Conservation (phyloP, 805 yeast species). For the Yarrowia sp. region DNA sequence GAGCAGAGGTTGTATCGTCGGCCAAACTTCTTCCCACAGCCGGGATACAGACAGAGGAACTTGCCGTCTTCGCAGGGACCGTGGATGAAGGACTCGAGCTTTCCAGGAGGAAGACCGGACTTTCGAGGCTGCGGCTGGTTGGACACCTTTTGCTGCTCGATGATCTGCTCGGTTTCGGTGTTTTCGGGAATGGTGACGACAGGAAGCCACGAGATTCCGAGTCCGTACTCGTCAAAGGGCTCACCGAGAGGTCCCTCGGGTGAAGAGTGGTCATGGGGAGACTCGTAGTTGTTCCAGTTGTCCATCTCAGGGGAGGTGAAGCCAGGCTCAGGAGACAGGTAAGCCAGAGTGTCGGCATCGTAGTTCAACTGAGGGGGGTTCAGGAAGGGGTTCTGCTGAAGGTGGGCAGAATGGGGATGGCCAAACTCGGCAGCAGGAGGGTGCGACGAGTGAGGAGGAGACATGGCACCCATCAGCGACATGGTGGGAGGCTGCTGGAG, state of each 20-base stretch:
- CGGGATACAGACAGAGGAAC: constrained; percentile 75
- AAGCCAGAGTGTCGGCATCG: constrained; percentile 34
- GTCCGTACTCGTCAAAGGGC: constrained; percentile 36
- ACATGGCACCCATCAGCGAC: constrained; percentile 35
- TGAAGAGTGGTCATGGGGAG: constrained; percentile 15
- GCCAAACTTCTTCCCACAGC: constrained; percentile 83
- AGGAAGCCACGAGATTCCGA: constrained; percentile 50
- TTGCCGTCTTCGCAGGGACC: constrained; percentile 78
- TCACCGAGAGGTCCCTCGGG: constrained; percentile 27
- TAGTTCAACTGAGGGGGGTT: constrained; percentile 34
- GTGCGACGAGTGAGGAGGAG: constrained; percentile 35
- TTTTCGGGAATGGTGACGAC: constrained; percentile 50
- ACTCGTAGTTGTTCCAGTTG: constrained; percentile 36
- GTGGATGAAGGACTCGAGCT: constrained; percentile 78
- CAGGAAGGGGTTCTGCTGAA: constrained; percentile 29
- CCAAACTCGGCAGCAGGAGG: constrained; percentile 32
- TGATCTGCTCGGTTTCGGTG: constrained; percentile 46
- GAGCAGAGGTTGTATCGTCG: constrained; percentile 91
- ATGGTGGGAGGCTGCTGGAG: constrained; percentile 34
- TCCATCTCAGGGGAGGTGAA: constrained; percentile 37
- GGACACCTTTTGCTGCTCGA: constrained; percentile 46
- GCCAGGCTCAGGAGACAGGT: constrained; percentile 35
- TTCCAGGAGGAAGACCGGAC: constrained; percentile 86
- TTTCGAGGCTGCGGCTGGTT: constrained; percentile 49
- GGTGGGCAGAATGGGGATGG: constrained; percentile 12